A percentile compares a stretch with the other conserved stretches of the same genome.
Conservation (phyloP, 139 green algal genomes). For the Chlamydomonas applanata region DNA sequence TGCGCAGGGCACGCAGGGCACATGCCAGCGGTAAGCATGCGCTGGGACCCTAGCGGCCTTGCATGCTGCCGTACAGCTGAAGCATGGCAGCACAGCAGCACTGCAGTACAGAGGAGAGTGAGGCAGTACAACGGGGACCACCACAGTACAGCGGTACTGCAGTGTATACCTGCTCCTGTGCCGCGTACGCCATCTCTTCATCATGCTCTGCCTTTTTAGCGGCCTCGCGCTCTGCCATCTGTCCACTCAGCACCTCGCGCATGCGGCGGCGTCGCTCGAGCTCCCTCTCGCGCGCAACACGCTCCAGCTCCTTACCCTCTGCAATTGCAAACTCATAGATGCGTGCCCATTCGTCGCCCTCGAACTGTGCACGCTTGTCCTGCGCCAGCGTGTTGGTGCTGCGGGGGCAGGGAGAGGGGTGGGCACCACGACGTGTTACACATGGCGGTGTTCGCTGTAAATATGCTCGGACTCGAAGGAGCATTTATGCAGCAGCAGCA, state of each 20-base stretch:
- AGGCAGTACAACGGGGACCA: no score
- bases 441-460: not conserved
- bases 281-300: not conserved
- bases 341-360: constrained; percentile 47
- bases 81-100: no score
- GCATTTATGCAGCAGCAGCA: no score
- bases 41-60: no score
- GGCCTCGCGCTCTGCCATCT: constrained; percentile 22
- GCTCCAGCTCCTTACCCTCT: constrained; percentile 17
- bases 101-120: no score
- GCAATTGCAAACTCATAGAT: constrained; percentile 42
- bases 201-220: constrained; percentile 19
- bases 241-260: not conserved
- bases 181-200: constrained; percentile 31
- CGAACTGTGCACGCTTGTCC: constrained; percentile 37
- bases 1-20: not conserved
- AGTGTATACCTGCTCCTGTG: constrained; percentile 26
- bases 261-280: constrained; percentile 4
- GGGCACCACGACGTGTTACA: no score
- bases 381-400: constrained; percentile 30
- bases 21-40: no score
- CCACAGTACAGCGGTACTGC: no score
- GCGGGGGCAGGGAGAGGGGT: not conserved
- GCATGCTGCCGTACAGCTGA: no score
- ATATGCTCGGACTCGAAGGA: not conserved